Evolutionary conservation across 352 stramenopile genomes (phyloP), one percentile per base, ranked within the genome.

Genomic region (Globisporangium rhizosaccharum): DNA sequence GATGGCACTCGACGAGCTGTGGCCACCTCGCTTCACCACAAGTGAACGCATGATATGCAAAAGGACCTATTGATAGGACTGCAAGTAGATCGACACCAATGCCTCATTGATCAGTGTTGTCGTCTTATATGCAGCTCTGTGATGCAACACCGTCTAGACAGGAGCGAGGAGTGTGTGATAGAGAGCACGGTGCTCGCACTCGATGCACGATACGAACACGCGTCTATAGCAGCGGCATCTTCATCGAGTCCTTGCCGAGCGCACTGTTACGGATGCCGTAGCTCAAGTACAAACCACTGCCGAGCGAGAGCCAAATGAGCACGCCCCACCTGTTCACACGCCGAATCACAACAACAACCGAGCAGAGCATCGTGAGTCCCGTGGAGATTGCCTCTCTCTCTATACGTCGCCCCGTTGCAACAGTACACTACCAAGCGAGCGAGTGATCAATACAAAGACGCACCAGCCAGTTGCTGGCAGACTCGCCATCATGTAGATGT

Each of bases 261-360:
- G 72, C 57, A 55, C 81, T 92, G 65, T 95, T 74, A 56, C 72
- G 82, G 20, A 94, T 86, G 56, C 84, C 84, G 49, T 93, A 96
- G 53, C 69, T 72, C 54, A 94, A 48, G 56, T 96, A 96, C 42
- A 94, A 57, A 7, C 79, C 39, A 15, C 91, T 56, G 1, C 86
- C 86, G 18, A 82, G 39, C 28, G 59, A 61, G 23, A 91, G 66
- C 86, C 86, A 96, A 11, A 89, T 82, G 9, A 72, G 50, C 26
- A 96, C 79, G 14, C 86, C 79, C n/a, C 85, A 61, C 84, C 83
- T 93, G 52, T 14, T 48, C 2, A 42, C 11, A 26, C 47, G 49
- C 26, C 17, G 10, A 5, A 25, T 46, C 37, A 56, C 39, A 25
- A 17, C 67, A 68, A 17, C 11, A 1, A 5, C 41, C 41, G 14